Conservation (phyloP, 352 stramenopile species). For the Globisporangium yorkense region DNA sequence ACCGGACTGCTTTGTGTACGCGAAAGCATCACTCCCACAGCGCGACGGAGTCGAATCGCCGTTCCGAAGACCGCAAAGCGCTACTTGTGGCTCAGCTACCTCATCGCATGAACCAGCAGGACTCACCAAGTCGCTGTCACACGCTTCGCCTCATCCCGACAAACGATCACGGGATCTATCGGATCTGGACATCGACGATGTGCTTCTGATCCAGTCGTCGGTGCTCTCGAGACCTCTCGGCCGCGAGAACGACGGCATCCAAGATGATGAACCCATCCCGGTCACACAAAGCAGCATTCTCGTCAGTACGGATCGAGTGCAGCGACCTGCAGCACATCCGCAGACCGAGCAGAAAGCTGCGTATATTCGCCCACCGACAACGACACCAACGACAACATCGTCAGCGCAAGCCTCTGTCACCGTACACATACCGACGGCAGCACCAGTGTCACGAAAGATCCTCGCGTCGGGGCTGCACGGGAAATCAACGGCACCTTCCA, state of each 20-base stretch:
- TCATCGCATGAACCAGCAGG: background rate
- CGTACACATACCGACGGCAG: background rate
- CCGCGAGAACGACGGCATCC: slow-evolving; percentile 12
- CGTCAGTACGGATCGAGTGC: background rate
- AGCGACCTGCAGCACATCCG: background rate
- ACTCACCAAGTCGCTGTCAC: background rate
- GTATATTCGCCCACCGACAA: background rate
- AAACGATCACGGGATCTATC: background rate
- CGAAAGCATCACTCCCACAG: slow-evolving; percentile 32
- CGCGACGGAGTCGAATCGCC: slow-evolving; percentile 2
- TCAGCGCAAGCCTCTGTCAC: background rate
- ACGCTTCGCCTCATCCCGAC: background rate
- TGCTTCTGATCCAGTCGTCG: slow-evolving; percentile 25
- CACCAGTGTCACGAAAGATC: slow-evolving; percentile 3
- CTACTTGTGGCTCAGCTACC: too few relatives aligned
- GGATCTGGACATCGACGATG: slow-evolving; percentile 7
- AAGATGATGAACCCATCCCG: background rate
- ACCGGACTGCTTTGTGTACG: slow-evolving; percentile 40
- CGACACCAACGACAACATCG: background rate
- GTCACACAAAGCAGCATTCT: too few relatives aligned
- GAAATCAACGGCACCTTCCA: too few relatives aligned
- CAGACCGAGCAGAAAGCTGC: background rate
- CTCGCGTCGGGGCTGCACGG: slow-evolving; percentile 1
- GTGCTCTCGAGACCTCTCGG: slow-evolving; percentile 20
- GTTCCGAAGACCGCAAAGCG: background rate